These are phyloP conservation scores for Sphaerulina vaccinii DNA, from an alignment of 2,329 filamentous ascomycete species.

Conservation along the genomic window DNA sequence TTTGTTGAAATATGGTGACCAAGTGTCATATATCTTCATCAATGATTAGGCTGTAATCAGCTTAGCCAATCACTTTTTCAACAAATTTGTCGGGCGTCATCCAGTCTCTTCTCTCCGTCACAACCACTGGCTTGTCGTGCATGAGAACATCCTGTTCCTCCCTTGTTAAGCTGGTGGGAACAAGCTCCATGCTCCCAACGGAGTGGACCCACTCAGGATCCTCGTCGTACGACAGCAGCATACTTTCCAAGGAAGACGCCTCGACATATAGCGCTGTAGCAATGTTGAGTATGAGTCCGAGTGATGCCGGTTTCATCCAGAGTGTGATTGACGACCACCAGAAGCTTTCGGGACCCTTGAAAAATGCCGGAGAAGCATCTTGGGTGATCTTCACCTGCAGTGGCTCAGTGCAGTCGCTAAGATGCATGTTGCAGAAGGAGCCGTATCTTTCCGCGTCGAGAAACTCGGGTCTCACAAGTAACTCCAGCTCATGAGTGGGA, in stretches of 20 bases:
- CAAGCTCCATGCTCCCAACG: too few species aligned
- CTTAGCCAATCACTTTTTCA: too few species aligned
- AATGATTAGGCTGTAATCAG: too few species aligned
- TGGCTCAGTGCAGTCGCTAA: not conserved
- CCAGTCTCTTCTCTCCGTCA: not conserved
- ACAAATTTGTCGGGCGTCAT: too few species aligned
- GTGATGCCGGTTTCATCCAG: not conserved
- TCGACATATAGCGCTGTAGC: not conserved
- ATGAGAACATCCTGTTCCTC: not conserved
- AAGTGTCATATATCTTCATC: too few species aligned
- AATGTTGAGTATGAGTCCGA: not conserved
- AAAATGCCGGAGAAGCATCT: not conserved
- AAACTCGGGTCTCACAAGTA: too few species aligned
- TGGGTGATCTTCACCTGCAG: not conserved
- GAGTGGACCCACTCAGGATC: too few species aligned
- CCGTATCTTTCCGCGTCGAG: too few species aligned
- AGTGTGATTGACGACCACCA: not conserved
- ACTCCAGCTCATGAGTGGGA: too few species aligned
- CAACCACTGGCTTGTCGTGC: not conserved
- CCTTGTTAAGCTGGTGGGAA: not conserved
- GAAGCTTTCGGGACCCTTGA: not conserved
- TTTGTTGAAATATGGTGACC: too few species aligned
- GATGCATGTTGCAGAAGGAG: not conserved
- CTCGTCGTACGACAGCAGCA: too few species aligned
- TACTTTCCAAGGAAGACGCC: too few species aligned